Base-by-base conservation (phyloP, 768 basidiomycete species). In the Boletus patriciae region DNA sequence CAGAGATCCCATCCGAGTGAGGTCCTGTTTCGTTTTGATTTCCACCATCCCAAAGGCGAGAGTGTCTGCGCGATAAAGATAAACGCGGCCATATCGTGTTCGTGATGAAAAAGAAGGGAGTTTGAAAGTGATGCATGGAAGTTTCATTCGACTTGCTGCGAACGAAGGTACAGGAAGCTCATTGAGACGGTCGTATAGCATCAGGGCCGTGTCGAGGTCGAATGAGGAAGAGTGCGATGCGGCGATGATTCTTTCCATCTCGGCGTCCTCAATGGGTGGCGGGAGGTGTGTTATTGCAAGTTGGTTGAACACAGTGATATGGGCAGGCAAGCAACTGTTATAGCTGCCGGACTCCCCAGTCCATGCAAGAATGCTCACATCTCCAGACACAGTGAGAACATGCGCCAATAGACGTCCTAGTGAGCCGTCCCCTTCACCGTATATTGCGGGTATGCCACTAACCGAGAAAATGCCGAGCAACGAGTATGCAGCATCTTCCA, bases 141-240 rank as follows among this genome's bases (percentile, higher is more conserved):
- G 57, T 18, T 38, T 56, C 54, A 56, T 56, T 18, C 54, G 54
- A 31, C 31, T 58, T 4, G 21, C 57, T 18, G 54, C 21, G 8
- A 56, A 56, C 46, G 21, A 49, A 11, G 41, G 46, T 13, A 41
- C 2, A 5, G 34, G 7, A 19, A 58, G 54, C 8, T 42, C 18
- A 11, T 12, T 19, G 18, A 58, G 29, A 9, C 21, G 25, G 9
- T 37, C 21, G 2, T 56, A 58, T n/a, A 58, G 34, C 16, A 0
- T 3, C 23, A 42, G 2, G 0, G 25, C 52, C 6, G 1, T 7
- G n/a, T 31, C 46, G 2, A 27, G 23, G 15, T 57, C 45, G 27
- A 43, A 6, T 18, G 38, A 2, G 2, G 56, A 31, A 2, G 23
- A 4, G 8, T 1, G 46, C 7, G 21, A 6, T 0, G 19, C 21